phyloP scores from a whole-genome alignment of 2,329 filamentous ascomycete species.

The Aschersonia sp. region DNA sequence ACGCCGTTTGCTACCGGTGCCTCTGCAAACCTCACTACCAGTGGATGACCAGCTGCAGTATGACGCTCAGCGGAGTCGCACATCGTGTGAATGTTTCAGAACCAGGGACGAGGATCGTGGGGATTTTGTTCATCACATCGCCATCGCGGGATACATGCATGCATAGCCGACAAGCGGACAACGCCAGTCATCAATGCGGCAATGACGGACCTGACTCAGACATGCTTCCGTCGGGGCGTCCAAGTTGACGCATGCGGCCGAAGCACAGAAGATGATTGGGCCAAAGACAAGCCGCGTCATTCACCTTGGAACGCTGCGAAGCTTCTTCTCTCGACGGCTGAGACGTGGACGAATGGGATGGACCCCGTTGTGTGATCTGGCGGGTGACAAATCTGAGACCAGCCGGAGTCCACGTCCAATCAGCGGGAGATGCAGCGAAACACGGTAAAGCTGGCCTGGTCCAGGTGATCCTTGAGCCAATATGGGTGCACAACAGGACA shows the following conservation, averaged over 20 bases:
- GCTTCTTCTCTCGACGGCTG: background rate
- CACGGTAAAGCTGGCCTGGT: too few relatives aligned
- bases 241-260: background rate
- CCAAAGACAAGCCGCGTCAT: background rate
- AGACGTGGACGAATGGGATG: background rate
- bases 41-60: background rate
- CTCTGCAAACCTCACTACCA: background rate
- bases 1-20: background rate
- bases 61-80: background rate
- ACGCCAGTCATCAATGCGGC: background rate
- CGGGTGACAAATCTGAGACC: too few relatives aligned
- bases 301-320: background rate
- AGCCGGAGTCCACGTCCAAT: too few relatives aligned
- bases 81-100: background rate
- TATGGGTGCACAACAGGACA: too few relatives aligned
- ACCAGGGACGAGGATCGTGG: background rate
- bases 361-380: too few relatives aligned
- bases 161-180: background rate
- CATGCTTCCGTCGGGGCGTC: background rate
- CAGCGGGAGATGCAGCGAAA: too few relatives aligned
- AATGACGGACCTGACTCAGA: background rate
- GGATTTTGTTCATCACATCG: background rate
- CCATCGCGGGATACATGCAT: background rate
- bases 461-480: too few relatives aligned
- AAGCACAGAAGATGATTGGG: background rate